These are phyloP conservation scores for Zygosaccharomyces kombuchaensis DNA, from an alignment of 805 yeast species.

Conservation along the genomic window DNA sequence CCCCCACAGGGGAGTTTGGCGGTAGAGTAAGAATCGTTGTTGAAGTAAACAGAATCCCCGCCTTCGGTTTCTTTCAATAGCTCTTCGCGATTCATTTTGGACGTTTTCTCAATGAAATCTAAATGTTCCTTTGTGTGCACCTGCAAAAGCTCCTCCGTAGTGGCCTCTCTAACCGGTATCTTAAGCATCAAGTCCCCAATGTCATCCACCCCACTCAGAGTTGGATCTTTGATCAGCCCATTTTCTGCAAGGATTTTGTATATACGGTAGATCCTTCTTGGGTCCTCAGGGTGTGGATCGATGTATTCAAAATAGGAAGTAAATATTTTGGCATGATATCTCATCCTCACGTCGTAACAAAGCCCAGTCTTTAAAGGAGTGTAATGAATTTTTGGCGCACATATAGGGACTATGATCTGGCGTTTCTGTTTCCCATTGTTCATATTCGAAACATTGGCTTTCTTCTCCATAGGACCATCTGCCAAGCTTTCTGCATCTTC, in stretches of 20 bases:
- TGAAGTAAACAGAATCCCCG: constrained; percentile 93
- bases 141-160: constrained; percentile 73
- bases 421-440: constrained; percentile 23
- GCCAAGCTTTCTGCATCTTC: constrained; percentile 10
- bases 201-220: constrained; percentile 60
- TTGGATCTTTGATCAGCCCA: constrained; percentile 78
- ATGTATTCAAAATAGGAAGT: constrained; percentile 89
- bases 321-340: constrained; percentile 93
- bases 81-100: constrained; percentile 69
- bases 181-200: constrained; percentile 85
- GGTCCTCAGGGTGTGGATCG: constrained; percentile 99
- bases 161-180: constrained; percentile 87
- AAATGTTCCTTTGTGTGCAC: constrained; percentile 85
- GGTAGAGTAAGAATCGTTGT: constrained; percentile 80
- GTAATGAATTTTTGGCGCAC: constrained; percentile 64
- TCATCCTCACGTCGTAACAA: constrained; percentile 94
- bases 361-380: constrained; percentile 83
- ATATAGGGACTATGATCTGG: constrained; percentile 50
- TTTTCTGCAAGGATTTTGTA: constrained; percentile 92
- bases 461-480: constrained; percentile 2
- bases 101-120: constrained; percentile 68
- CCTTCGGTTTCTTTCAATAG: constrained; percentile 77
- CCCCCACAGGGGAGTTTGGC: constrained; percentile 96
- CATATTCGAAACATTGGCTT: not conserved
- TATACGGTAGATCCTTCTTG: constrained; percentile 89